Conservation (phyloP, 2,329 filamentous ascomycete genomes). For the Dothistroma septosporum region DNA sequence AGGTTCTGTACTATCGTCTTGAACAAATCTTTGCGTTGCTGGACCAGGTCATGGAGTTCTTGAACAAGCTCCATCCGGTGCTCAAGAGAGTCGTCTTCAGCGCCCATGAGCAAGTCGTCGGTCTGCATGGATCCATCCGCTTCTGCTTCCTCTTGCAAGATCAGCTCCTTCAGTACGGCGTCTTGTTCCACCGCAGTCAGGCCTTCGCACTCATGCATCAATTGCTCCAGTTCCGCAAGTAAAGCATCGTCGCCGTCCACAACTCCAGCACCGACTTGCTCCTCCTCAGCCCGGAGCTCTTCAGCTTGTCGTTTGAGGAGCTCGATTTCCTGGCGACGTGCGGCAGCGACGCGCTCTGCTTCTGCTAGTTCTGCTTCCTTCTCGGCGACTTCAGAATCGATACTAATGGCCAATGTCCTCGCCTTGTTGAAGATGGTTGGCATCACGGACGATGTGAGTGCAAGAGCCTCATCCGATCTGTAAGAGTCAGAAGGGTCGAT, state of each 20-base stretch:
- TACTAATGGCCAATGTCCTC: constrained; percentile 46
- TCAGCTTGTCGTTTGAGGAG: constrained; percentile 52
- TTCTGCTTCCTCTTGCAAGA: constrained; percentile 31
- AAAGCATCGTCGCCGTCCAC: constrained; percentile 38
- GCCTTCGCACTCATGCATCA: constrained; percentile 41
- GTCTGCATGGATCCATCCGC: constrained; percentile 24
- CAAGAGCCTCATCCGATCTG: constrained; percentile 46
- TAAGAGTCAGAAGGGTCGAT: constrained; percentile 32
- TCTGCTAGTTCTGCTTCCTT: constrained; percentile 56
- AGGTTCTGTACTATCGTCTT: constrained; percentile 65
- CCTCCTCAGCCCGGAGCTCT: constrained; percentile 51
- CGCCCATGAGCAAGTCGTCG: constrained; percentile 20
- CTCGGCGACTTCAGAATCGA: constrained; percentile 71
- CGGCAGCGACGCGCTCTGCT: constrained; percentile 47
- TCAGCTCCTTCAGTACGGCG: constrained; percentile 35
- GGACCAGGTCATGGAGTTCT: constrained; percentile 51
- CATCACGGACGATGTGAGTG: constrained; percentile 62
- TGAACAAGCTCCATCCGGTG: constrained; percentile 57
- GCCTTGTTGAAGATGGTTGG: constrained; percentile 49
- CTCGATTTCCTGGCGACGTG: constrained; percentile 64
- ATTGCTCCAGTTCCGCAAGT: constrained; percentile 32
- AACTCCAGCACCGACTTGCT: constrained; percentile 43
- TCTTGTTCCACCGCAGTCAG: constrained; percentile 45
- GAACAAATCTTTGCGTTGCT: constrained; percentile 61
- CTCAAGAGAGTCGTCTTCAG: constrained; percentile 43